Percentiles rank a stretch among this genome's conserved stretches.
These are phyloP conservation scores for Xylogone sp. DNA, from an alignment of 2,329 filamentous ascomycete species.

Conservation along the genomic window DNA sequence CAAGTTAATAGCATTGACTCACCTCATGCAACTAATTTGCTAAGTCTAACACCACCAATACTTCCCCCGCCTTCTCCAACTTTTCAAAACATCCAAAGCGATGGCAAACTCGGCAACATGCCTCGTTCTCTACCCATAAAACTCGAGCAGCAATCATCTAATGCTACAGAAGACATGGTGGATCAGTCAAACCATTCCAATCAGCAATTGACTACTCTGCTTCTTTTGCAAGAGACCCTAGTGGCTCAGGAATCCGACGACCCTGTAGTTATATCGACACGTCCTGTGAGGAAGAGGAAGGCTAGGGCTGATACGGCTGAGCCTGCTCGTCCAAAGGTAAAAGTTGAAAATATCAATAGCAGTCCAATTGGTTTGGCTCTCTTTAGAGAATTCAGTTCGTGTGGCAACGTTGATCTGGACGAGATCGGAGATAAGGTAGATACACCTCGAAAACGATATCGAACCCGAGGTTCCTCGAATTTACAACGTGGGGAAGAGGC, in stretches of 20 bases:
- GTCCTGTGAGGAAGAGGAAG: conserved; percentile 24
- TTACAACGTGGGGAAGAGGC: background rate
- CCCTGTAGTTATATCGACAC: conserved; percentile 21
- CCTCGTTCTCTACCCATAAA: background rate
- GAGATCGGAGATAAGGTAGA: conserved; percentile 29
- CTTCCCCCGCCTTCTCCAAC: background rate
- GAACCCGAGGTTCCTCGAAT: background rate
- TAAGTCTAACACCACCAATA: background rate
- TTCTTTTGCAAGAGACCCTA: background rate
- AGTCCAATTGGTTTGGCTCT: conserved; percentile 22
- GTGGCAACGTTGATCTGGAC: conserved; percentile 31
- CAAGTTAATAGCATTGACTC: no score
- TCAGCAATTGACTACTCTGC: background rate
- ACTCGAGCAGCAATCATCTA: conserved; percentile 5
- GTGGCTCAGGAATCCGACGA: conserved; percentile 10
- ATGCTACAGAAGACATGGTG: conserved; percentile 19
- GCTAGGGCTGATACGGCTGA: conserved; percentile 4
- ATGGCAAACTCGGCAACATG: background rate
- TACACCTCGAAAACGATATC: conserved; percentile 28
- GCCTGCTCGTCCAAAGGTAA: conserved; percentile 16
- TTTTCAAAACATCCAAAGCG: background rate
- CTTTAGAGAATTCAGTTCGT: conserved; percentile 10
- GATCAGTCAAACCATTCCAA: background rate
- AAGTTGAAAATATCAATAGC: conserved; percentile 21
- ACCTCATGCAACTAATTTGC: background rate